A percentile compares a stretch with the other conserved stretches of the same genome.
phyloP scores from a whole-genome alignment of 2,329 filamentous ascomycete genomes.

The Bipolaris bicolor region DNA sequence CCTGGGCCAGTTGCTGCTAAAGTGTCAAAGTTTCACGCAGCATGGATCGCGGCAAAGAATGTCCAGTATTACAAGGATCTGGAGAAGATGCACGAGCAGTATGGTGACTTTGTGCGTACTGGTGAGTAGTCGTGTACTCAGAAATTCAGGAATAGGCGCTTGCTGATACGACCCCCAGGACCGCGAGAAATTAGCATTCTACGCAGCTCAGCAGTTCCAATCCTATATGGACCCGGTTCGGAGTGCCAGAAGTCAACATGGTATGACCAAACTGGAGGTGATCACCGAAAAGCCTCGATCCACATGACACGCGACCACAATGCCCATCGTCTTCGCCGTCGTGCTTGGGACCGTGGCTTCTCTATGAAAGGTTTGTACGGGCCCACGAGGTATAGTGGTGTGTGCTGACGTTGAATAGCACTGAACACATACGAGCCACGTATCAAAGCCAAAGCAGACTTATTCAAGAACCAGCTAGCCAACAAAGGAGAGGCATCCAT shows the following conservation, averaged over 20 bases:
- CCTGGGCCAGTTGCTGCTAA: slow-evolving; percentile 33
- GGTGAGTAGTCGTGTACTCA: slow-evolving; percentile 24
- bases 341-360: slow-evolving; percentile 39
- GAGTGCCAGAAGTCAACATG: slow-evolving; percentile 35
- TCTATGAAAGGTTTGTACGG: slow-evolving; percentile 29
- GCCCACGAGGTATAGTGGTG: neutral
- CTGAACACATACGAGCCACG: slow-evolving; percentile 32
- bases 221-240: slow-evolving; percentile 32
- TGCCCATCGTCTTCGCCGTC: slow-evolving; percentile 27
- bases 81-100: slow-evolving; percentile 35
- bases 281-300: slow-evolving; percentile 28
- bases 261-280: slow-evolving; percentile 33
- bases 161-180: slow-evolving; percentile 12
- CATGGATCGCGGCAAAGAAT: slow-evolving; percentile 32
- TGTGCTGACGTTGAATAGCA: slow-evolving; percentile 19
- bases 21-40: slow-evolving; percentile 37
- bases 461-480: slow-evolving; percentile 24
- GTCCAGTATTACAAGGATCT: slow-evolving; percentile 40
- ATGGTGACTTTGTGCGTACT: slow-evolving; percentile 46
- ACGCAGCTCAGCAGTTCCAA: slow-evolving; percentile 24
- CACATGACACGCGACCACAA: slow-evolving; percentile 32
- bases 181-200: slow-evolving; percentile 35
- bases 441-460: slow-evolving; percentile 33
- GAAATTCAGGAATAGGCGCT: neutral
- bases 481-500: slow-evolving; percentile 24